Base-by-base conservation (phyloP, 768 basidiomycete genomes). In the Termitomyces sp. region DNA sequence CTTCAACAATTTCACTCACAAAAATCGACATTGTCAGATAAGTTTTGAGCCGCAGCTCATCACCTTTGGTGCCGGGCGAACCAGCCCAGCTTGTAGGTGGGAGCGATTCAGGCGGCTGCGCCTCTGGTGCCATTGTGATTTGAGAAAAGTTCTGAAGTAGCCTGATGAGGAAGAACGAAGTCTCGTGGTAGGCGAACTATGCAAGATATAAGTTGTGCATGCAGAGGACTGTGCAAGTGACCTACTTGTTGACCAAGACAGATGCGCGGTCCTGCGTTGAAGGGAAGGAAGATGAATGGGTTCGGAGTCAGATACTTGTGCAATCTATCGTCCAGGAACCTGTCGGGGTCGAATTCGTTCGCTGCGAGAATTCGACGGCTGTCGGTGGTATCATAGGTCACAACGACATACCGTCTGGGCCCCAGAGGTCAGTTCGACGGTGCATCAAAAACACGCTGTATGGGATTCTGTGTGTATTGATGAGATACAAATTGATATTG, bases 241-340 rank as follows among this genome's bases (percentile, higher is more conserved):
- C 42, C 43, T 31, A 75, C 76, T 67, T 77, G 75, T 63, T 77
- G 75, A 31, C 76, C 86, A 9, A 85, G 74, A 54, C 86, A 87
- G 58, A 85, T 83, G 10, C 86, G 74, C 5, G 85, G 86, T 1
- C 84, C 86, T 0, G 83, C 84, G 57, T 86, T 86, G 71, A 87
- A 87, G 0, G 86, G 85, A 5, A 83, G 69, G 68, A 87, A 88
- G 59, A 89, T 87, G 73, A 81, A 86, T 1, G 85, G 84, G 58
- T 86, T 86, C 2, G 77, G 75, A 0, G 71, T 73, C 19, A 85
- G 71, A 56, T 82, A 82, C 61, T 78, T 79, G 54, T 76, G 74
- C 7, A 82, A 61, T 31, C 86, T 74, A 10, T 77, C 75, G 55
- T 88, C 86, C 44, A 87, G 66, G 74, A 84, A 89, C 16, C 86